phyloP scores from a whole-genome alignment of 106 monocot genomes.

The Dendrobium catenatum region DNA sequence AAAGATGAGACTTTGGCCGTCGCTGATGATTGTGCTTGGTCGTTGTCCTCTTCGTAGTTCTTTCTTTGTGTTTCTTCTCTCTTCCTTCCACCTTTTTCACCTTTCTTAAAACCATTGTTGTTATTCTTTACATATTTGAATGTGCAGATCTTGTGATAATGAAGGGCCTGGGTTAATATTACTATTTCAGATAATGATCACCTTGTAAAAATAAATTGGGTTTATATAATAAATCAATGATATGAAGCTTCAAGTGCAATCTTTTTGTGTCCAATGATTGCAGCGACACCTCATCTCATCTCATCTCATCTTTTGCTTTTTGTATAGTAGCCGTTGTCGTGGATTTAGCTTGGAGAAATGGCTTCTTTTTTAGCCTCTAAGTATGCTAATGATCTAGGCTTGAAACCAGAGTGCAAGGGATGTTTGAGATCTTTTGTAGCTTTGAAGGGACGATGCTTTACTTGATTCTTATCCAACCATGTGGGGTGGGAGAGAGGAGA shows the following conservation, averaged over 20 bases:
- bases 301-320: not conserved
- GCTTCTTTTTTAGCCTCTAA: not conserved
- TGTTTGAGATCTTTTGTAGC: not conserved
- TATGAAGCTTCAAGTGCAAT: not conserved
- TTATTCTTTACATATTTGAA: not conserved
- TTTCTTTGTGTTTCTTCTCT: not conserved
- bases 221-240: slow-evolving; percentile 1
- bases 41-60: not conserved
- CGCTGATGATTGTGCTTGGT: not conserved
- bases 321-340: not conserved
- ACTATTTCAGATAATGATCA: not conserved
- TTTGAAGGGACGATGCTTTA: not conserved
- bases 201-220: not conserved
- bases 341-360: no score
- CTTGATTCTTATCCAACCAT: not conserved
- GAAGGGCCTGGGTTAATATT: not conserved
- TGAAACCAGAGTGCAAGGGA: not conserved
- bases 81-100: not conserved
- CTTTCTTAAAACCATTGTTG: not conserved
- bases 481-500: not conserved
- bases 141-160: slow-evolving; percentile 5
- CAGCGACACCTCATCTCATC: not conserved
- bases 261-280: not conserved
- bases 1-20: not conserved
- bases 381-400: not conserved